A percentile compares a stretch with the other conserved stretches of the same genome.
Evolutionary conservation across 2,329 filamentous ascomycete species (phyloP).

Genomic region (Dactylellina drechsleri): DNA sequence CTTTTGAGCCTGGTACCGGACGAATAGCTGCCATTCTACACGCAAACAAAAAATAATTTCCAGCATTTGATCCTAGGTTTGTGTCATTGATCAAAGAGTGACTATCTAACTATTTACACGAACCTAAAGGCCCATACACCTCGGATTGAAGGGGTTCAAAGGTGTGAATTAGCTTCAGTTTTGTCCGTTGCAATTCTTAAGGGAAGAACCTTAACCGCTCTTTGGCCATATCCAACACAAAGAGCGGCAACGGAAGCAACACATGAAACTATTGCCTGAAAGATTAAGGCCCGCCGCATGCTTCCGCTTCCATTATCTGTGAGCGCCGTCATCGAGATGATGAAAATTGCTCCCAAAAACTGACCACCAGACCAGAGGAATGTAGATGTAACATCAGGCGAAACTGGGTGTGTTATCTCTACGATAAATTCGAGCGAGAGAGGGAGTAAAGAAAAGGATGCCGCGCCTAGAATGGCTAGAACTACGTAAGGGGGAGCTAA

Average conservation of each 20-base stretch:
- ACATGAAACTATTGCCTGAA: slow-evolving; percentile 74
- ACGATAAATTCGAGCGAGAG: slow-evolving; percentile 86
- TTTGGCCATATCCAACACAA: slow-evolving; percentile 23
- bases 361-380: slow-evolving; percentile 89
- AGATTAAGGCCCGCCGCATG: slow-evolving; percentile 80
- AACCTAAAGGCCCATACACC: too few species aligned
- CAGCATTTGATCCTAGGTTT: too few species aligned
- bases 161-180: not conserved
- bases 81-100: too few species aligned
- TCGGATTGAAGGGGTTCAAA: too few species aligned
- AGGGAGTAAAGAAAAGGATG: slow-evolving; percentile 82
- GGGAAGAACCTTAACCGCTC: slow-evolving; percentile 13
- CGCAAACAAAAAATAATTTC: too few species aligned
- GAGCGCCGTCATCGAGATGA: slow-evolving; percentile 82
- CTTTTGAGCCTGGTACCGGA: too few species aligned
- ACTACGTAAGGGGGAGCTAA: slow-evolving; percentile 78
- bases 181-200: slow-evolving; percentile 37
- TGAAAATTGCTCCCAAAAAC: slow-evolving; percentile 83
- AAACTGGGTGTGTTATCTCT: slow-evolving; percentile 86
- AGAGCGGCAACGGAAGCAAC: slow-evolving; percentile 25
- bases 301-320: slow-evolving; percentile 72
- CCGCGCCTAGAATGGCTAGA: slow-evolving; percentile 78
- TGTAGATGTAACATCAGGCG: slow-evolving; percentile 83
- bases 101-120: too few species aligned
- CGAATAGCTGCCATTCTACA: too few species aligned